Conservation (phyloP, 208 protist genomes). For the Crithidia thermophila region DNA sequence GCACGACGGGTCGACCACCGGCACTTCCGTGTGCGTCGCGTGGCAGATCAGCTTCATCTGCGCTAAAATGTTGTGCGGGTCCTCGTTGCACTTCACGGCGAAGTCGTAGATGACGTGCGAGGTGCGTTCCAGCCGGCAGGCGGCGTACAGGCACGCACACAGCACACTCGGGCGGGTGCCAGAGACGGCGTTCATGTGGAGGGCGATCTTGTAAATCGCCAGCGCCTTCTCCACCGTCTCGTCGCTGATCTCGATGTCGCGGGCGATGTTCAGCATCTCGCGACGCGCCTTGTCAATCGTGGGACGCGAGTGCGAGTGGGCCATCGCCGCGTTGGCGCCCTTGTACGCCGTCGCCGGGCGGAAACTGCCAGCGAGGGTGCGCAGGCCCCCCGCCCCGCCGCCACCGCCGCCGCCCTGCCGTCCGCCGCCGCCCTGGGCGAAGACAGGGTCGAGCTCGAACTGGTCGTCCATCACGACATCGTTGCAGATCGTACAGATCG, state of each 20-base stretch:
- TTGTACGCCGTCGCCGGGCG: slow-evolving; percentile 46
- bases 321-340: slow-evolving; percentile 19
- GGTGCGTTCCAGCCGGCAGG: slow-evolving; percentile 78
- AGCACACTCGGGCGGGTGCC: slow-evolving; percentile 71
- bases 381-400: slow-evolving; percentile 18
- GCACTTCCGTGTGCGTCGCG: slow-evolving; percentile 80
- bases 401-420: slow-evolving; percentile 11
- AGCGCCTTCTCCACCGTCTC: slow-evolving; percentile 81
- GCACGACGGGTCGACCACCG: slow-evolving; percentile 86
- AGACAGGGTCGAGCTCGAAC: slow-evolving; percentile 83
- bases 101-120: slow-evolving; percentile 94
- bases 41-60: slow-evolving; percentile 82
- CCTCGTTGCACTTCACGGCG: slow-evolving; percentile 52
- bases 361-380: slow-evolving; percentile 38
- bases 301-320: slow-evolving; percentile 41
- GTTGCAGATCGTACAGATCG: slow-evolving; percentile 84
- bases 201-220: slow-evolving; percentile 82
- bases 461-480: slow-evolving; percentile 72
- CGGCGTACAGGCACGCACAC: slow-evolving; percentile 88
- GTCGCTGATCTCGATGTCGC: slow-evolving; percentile 72
- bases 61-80: slow-evolving; percentile 63
- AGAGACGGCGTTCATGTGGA: slow-evolving; percentile 69
- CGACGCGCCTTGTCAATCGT: slow-evolving; percentile 81
- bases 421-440: slow-evolving; percentile 37
- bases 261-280: slow-evolving; percentile 81